Evolutionary conservation across 148 eudicot genomes (phyloP).

Genomic region (Pouteria glomerata): DNA sequence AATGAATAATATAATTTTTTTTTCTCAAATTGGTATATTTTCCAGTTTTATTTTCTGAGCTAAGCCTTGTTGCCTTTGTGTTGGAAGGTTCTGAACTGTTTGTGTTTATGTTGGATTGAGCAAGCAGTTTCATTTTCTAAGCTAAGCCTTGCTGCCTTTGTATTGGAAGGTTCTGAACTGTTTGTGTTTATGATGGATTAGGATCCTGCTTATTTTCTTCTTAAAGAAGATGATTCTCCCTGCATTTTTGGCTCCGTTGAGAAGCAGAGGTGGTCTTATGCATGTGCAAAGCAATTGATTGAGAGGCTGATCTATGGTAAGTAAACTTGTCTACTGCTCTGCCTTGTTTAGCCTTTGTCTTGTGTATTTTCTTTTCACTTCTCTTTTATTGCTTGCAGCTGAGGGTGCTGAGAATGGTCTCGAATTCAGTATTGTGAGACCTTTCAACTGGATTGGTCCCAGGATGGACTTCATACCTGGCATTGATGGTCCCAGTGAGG

Average conservation of each 20-base stretch:
- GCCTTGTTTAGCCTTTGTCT: not conserved
- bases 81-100: not conserved
- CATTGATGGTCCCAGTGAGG: slow-evolving; percentile 95
- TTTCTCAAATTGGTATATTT: not conserved
- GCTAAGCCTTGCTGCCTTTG: not conserved
- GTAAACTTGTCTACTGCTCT: not conserved
- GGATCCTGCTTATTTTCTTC: slow-evolving; percentile 84
- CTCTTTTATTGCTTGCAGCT: slow-evolving; percentile 34
- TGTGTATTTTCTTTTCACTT: not conserved
- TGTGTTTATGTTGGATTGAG: slow-evolving; percentile 15
- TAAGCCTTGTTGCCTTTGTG: not conserved
- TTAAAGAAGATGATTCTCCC: slow-evolving; percentile 80
- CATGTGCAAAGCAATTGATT: slow-evolving; percentile 94
- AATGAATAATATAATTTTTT: not conserved
- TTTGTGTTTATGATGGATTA: slow-evolving; percentile 21
- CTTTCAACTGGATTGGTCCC: slow-evolving; percentile 98
- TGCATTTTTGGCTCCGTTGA: slow-evolving; percentile 95
- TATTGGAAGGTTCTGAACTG: not conserved
- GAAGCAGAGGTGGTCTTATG: slow-evolving; percentile 98
- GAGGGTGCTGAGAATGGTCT: slow-evolving; percentile 97
- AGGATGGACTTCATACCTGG: slow-evolving; percentile 98
- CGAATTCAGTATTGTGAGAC: slow-evolving; percentile 89
- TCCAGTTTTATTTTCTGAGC: not conserved
- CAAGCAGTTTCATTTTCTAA: no score
- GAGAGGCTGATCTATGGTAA: slow-evolving; percentile 89